These are phyloP conservation scores for Pseudocercospora ulei DNA, from an alignment of 2,329 filamentous ascomycete genomes.

Conservation along the genomic window DNA sequence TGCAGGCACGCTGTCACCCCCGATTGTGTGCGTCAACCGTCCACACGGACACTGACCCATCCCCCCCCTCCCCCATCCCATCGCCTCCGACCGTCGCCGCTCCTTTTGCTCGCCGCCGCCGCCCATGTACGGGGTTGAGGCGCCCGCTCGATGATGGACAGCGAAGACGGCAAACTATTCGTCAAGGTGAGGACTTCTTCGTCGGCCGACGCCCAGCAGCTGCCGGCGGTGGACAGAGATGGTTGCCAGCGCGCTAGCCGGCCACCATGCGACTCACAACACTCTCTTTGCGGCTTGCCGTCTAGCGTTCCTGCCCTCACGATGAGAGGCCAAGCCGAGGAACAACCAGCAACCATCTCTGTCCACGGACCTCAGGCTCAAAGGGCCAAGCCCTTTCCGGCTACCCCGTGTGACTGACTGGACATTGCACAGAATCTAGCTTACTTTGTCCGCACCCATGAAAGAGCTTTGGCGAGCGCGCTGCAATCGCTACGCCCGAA, in stretches of 20 bases:
- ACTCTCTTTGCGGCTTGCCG: too few species aligned
- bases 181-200: constrained; percentile 57
- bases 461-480: constrained; percentile 93
- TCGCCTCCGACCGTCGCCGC: constrained; percentile 15
- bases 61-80: constrained; percentile 1
- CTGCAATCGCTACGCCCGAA: constrained; percentile 72
- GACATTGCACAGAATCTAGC: constrained; percentile 64
- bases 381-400: too few species aligned
- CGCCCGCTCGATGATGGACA: constrained; percentile 52
- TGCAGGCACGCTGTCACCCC: constrained; percentile 17
- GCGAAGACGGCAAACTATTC: constrained; percentile 81
- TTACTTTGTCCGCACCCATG: constrained; percentile 90
- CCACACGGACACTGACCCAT: constrained; percentile 8
- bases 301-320: too few species aligned
- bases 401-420: constrained; percentile 4
- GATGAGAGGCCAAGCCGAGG: too few species aligned
- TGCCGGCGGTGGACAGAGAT: neutral
- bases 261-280: too few species aligned
- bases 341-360: too few species aligned
- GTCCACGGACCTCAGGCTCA: too few species aligned
- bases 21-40: constrained; percentile 13
- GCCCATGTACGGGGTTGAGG: constrained; percentile 19
- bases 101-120: constrained; percentile 16
- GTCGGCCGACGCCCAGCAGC: neutral
- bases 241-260: neutral